Evolutionary conservation across 2,329 filamentous ascomycete genomes (phyloP), one percentile per base, ranked within the genome.

Genomic region (Colletotrichum godetiae): DNA sequence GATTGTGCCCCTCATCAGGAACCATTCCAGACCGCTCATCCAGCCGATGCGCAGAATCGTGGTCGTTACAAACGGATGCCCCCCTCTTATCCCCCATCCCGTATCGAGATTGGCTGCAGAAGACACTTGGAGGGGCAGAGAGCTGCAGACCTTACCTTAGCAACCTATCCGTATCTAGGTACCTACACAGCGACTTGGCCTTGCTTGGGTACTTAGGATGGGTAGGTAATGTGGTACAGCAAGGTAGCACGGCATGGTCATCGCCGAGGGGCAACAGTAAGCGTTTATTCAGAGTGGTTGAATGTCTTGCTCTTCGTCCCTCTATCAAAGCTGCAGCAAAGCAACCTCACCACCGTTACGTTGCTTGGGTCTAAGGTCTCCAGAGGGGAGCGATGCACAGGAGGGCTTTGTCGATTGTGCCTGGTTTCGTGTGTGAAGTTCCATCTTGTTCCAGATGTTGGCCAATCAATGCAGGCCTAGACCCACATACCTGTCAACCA

Each of bases 381-480:
- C 4, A 29, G 27, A 29, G 27, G 5, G 27, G 15, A n/a, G 7
- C 42, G 37, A 53, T 46, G 55, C 62, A 60, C 19, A 22, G 13
- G 46, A 61, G 62, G 62, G 56, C 42, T 71, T 67, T 67, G 62
- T 60, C 33, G 37, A 60, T 67, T 42, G 68, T 68, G 49, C 63
- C 67, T 73, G 71, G 71, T 73, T 73, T 73, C 67, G 71, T 73
- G 71, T 73, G 60, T 72, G 71, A 66, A 72, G 68, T 71, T 73
- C 67, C 67, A 62, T 72, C 66, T 46, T 72, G 71, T 72, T 73
- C 71, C 71, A 73, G 71, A 72, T 73, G 67, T 10, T 49, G 61
- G 56, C 71, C 71, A 73, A 73, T 72, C 71, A 72, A 72, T 67
- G 71, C 71, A 31, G 37, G 29, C 33, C 46, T 15, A n/a, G 27